Percentiles rank a stretch among this genome's conserved stretches.
Evolutionary conservation across 2,329 filamentous ascomycete species (phyloP).

Genomic region (Exophiala bonariae): DNA sequence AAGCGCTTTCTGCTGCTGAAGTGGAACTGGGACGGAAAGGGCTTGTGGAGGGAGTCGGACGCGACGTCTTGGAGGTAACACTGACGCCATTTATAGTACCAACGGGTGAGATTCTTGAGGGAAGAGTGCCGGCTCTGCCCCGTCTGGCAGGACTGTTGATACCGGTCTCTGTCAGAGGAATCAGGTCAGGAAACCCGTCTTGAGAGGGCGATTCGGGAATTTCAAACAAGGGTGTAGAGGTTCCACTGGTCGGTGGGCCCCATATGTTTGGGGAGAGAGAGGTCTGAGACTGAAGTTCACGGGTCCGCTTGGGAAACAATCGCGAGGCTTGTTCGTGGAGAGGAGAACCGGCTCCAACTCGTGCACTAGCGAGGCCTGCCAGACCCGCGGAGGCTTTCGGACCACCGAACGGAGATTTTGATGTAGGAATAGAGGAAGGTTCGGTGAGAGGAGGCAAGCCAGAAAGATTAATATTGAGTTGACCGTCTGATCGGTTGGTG

Average conservation of each 20-base stretch:
- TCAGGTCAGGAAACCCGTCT: constrained; percentile 91
- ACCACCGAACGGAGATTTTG: constrained; percentile 27
- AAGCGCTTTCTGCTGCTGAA: constrained; percentile 37
- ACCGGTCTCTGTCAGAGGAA: constrained; percentile 66
- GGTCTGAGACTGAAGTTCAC: constrained; percentile 97
- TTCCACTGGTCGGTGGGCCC: constrained; percentile 94
- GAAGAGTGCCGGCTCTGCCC: constrained; percentile 91
- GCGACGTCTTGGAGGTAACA: constrained; percentile 72
- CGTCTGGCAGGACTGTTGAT: constrained; percentile 69
- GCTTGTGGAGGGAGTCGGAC: constrained; percentile 82
- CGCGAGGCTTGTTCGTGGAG: constrained; percentile 84
- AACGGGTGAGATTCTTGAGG: constrained; percentile 84
- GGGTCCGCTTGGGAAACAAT: constrained; percentile 91
- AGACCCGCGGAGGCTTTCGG: constrained; percentile 24
- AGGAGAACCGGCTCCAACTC: constrained; percentile 91
- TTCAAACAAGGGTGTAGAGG: constrained; percentile 92
- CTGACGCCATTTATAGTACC: constrained; percentile 60
- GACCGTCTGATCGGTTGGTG: constrained; percentile 21
- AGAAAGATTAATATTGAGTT: constrained; percentile 27
- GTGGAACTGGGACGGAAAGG: constrained; percentile 70
- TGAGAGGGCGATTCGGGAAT: constrained; percentile 92
- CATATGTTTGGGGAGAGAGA: constrained; percentile 77
- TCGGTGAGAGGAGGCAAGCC: constrained; percentile 23
- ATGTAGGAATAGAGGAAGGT: constrained; percentile 16
- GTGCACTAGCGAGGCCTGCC: constrained; percentile 53